Evolutionary conservation across 805 yeast genomes (phyloP).

Genomic region (Cephaloascus albidus): DNA sequence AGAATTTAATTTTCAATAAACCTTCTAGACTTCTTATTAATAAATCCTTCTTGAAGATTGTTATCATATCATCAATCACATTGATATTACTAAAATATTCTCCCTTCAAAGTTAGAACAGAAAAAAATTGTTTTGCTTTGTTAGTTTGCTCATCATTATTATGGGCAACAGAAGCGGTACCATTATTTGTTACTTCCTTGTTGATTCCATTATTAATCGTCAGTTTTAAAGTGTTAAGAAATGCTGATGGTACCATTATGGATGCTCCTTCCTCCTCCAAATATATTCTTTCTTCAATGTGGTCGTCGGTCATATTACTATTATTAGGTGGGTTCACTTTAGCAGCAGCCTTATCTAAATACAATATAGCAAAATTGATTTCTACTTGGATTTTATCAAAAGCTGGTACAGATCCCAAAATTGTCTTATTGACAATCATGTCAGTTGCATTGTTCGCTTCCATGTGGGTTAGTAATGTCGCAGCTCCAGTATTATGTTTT

Average conservation of each 20-base stretch:
- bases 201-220: conserved; percentile 38
- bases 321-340: conserved; percentile 46
- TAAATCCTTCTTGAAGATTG: conserved; percentile 30
- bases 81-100: conserved; percentile 39
- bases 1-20: conserved; percentile 12
- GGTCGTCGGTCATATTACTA: conserved; percentile 43
- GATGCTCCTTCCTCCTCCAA: conserved; percentile 29
- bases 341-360: conserved; percentile 47
- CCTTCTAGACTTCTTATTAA: conserved; percentile 28
- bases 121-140: conserved; percentile 62
- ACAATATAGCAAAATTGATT: conserved; percentile 39
- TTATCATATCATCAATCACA: conserved; percentile 39
- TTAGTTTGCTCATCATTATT: conserved; percentile 45
- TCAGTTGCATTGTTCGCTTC: conserved; percentile 40
- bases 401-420: conserved; percentile 43
- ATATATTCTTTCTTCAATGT: conserved; percentile 38
- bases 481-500: conserved; percentile 45
- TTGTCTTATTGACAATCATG: conserved; percentile 39
- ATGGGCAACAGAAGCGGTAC: conserved; percentile 46
- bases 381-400: conserved; percentile 37
- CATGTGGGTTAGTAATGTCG: conserved; percentile 52
- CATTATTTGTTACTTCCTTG: conserved; percentile 38
- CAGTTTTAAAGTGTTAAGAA: conserved; percentile 38
- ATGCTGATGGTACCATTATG: conserved; percentile 35
- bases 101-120: conserved; percentile 57